Conservation (phyloP, 129 eudicot species). For the Escallonia herrerae region DNA sequence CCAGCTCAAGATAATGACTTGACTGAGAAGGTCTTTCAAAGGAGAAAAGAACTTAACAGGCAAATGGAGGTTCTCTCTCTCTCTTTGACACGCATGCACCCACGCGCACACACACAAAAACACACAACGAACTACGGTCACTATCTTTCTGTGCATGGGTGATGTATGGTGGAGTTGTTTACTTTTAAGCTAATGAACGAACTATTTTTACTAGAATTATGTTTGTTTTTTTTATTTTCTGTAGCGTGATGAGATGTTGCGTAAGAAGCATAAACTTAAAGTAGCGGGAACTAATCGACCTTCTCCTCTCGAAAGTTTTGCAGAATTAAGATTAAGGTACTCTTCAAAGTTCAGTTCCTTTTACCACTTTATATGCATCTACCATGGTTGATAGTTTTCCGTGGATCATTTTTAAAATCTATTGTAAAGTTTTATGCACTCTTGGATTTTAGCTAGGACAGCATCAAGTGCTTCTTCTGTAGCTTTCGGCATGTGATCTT, state of each 20-base stretch:
- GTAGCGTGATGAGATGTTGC: slow-evolving; percentile 70
- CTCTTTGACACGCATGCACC: not conserved
- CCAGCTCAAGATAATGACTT: slow-evolving; percentile 32
- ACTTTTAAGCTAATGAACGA: not conserved
- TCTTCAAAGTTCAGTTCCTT: not conserved
- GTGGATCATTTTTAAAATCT: no score
- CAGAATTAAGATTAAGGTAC: slow-evolving; percentile 71
- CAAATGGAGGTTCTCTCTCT: slow-evolving; percentile 64
- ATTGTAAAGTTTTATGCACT: no score
- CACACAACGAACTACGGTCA: not conserved
- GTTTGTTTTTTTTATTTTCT: slow-evolving; percentile 2
- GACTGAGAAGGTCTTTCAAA: slow-evolving; percentile 30
- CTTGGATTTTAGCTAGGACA: no score
- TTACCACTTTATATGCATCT: not conserved
- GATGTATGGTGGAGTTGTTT: not conserved
- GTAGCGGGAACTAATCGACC: slow-evolving; percentile 74
- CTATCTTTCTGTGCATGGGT: not conserved
- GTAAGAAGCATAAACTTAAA: slow-evolving; percentile 74
- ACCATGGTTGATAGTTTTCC: not conserved
- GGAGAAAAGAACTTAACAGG: slow-evolving; percentile 66
- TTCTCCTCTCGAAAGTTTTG: slow-evolving; percentile 74
- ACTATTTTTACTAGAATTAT: no score
- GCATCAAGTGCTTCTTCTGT: no score
- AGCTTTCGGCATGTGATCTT: not conserved
- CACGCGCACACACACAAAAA: no score